Evolutionary conservation across 1,284 basidiomycete genomes (phyloP).

Genomic region (Pseudozyma sp.): DNA sequence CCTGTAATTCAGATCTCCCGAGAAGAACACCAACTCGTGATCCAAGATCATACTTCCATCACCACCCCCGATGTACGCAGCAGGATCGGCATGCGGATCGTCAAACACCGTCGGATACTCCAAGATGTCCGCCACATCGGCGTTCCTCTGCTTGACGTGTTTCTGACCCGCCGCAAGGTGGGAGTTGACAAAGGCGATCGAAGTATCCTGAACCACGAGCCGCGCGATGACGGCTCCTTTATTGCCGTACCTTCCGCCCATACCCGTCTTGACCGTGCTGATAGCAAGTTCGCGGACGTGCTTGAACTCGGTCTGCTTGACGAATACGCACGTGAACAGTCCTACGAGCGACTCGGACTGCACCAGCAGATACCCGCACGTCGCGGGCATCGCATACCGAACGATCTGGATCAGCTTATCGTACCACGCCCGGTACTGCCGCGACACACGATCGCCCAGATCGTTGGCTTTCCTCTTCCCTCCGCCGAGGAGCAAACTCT

Average conservation of each 20-base stretch:
- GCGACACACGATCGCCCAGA: constrained; percentile 51
- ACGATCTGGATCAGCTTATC: constrained; percentile 58
- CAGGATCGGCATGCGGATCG: constrained; percentile 31
- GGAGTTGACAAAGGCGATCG: constrained; percentile 90
- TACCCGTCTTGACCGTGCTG: constrained; percentile 86
- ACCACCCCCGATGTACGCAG: constrained; percentile 87
- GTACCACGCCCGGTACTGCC: constrained; percentile 58
- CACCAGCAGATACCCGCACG: constrained; percentile 79
- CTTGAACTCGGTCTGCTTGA: constrained; percentile 73
- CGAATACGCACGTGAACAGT: constrained; percentile 86
- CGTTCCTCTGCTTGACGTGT: constrained; percentile 83
- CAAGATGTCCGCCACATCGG: constrained; percentile 78
- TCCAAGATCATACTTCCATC: constrained; percentile 94
- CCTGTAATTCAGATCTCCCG: constrained; percentile 77
- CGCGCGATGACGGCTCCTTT: constrained; percentile 94
- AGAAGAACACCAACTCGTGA: constrained; percentile 90
- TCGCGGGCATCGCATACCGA: constrained; percentile 57
- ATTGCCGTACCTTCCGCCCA: constrained; percentile 93
- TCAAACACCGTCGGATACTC: constrained; percentile 51
- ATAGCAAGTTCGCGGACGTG: constrained; percentile 79
- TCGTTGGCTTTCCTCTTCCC: constrained; percentile 57
- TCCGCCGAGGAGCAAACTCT: constrained; percentile 59
- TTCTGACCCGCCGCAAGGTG: constrained; percentile 94
- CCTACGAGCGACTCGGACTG: constrained; percentile 91
- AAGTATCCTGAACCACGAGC: constrained; percentile 83